Percentiles rank a stretch among this genome's conserved stretches.
Evolutionary conservation across 768 basidiomycete genomes (phyloP).

Genomic region (Boletus subcaerulescens): DNA sequence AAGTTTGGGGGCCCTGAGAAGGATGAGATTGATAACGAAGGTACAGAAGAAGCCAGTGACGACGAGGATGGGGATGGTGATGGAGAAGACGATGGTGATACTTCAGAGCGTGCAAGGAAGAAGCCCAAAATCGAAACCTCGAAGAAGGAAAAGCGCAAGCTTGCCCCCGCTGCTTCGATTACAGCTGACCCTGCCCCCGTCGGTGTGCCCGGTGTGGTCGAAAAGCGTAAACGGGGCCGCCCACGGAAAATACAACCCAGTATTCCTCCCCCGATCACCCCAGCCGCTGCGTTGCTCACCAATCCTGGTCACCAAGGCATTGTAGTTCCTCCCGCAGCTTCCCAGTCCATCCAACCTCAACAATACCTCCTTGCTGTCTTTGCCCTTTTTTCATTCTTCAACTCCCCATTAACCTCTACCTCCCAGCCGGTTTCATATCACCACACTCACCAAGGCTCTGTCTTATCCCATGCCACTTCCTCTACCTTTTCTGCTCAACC

Average conservation of each 20-base stretch:
- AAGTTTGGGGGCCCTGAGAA: constrained; percentile 77
- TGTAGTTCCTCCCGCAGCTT: constrained; percentile 5
- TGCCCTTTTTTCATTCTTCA: constrained; percentile 84
- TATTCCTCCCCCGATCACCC: constrained; percentile 33
- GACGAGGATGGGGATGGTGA: constrained; percentile 46
- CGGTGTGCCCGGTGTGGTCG: constrained; percentile 40
- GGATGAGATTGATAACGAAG: constrained; percentile 56
- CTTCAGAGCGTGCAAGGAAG: constrained; percentile 57
- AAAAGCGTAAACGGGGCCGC: constrained; percentile 82
- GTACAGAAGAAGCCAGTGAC: constrained; percentile 40
- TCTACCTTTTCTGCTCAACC: constrained; percentile 17
- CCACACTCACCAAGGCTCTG: constrained; percentile 59
- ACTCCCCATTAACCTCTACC: constrained; percentile 58
- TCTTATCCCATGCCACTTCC: constrained; percentile 42
- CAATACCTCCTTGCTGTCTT: constrained; percentile 83
- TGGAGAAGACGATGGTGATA: constrained; percentile 36
- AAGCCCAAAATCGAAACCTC: constrained; percentile 48
- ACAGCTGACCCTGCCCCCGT: constrained; percentile 23
- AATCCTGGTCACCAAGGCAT: constrained; percentile 16
- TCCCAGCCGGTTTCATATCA: constrained; percentile 28
- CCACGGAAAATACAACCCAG: constrained; percentile 69
- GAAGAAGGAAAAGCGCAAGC: constrained; percentile 42
- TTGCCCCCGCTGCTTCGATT: constrained; percentile 31
- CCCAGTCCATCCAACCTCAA: constrained; percentile 27
- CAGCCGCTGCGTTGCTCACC: constrained; percentile 20